These are phyloP conservation scores for Heliamphora exappendiculata DNA, from an alignment of 148 eudicot species.

Conservation along the genomic window DNA sequence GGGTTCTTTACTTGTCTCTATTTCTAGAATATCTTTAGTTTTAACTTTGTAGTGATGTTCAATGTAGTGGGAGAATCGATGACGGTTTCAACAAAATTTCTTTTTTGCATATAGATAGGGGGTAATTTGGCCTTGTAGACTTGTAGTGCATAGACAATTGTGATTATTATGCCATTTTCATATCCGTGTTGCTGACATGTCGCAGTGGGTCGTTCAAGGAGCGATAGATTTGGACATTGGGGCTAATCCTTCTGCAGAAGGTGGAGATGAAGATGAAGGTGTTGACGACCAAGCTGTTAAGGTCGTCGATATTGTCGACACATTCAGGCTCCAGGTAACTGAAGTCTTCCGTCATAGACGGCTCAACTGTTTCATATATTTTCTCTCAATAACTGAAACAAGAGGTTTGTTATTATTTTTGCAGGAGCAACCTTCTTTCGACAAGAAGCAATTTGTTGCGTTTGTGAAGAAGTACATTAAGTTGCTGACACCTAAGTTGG, in stretches of 20 bases:
- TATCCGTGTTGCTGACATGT: too few relatives aligned
- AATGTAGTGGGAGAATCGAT: neutral
- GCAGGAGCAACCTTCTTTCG: conserved; percentile 59
- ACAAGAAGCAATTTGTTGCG: conserved; percentile 53
- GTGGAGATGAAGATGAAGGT: conserved; percentile 68
- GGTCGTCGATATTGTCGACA: conserved; percentile 68
- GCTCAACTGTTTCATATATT: neutral
- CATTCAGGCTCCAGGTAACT: conserved; percentile 75
- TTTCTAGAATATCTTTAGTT: too few relatives aligned
- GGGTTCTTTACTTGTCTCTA: too few relatives aligned
- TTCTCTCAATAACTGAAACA: neutral
- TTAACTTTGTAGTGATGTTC: too few relatives aligned
- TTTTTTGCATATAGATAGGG: too few relatives aligned
- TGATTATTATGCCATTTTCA: too few relatives aligned
- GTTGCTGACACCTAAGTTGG: conserved; percentile 42
- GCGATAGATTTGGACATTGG: conserved; percentile 74
- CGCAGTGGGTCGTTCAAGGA: conserved; percentile 80
- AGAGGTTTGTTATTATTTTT: neutral
- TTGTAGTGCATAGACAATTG: too few relatives aligned
- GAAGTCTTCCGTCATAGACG: too few relatives aligned
- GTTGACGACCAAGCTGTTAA: conserved; percentile 52
- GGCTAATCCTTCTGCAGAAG: conserved; percentile 94
- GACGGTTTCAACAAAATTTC: too few relatives aligned
- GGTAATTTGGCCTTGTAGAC: too few relatives aligned
- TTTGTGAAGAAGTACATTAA: conserved; percentile 56